A percentile compares a stretch with the other conserved stretches of the same genome.
Evolutionary conservation across 495 filamentous ascomycete species (phyloP).

Genomic region (Lasiosphaeris hirsuta): DNA sequence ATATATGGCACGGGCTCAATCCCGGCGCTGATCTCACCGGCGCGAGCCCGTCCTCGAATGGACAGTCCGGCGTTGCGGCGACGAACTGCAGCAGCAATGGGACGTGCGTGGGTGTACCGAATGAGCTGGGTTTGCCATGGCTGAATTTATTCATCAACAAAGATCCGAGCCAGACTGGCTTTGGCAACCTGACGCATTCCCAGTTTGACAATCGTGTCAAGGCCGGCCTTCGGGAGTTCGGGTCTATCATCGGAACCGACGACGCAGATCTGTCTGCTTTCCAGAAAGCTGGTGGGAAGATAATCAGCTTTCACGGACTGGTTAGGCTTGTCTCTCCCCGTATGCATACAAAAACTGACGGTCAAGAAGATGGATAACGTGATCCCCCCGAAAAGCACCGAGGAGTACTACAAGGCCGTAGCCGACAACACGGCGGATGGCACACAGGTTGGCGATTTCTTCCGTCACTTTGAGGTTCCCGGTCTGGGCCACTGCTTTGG

Average conservation of each 20-base stretch:
- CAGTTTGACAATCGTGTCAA: constrained; percentile 29
- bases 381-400: constrained; percentile 23
- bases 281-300: constrained; percentile 35
- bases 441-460: constrained; percentile 25
- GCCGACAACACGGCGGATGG: neutral
- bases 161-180: constrained; percentile 15
- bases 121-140: constrained; percentile 11
- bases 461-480: constrained; percentile 31
- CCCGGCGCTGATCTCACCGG: constrained; percentile 18
- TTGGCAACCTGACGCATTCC: constrained; percentile 9
- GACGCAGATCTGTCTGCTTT: constrained; percentile 43
- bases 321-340: constrained; percentile 27
- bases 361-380: constrained; percentile 24
- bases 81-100: constrained; percentile 17
- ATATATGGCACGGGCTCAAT: constrained; percentile 22
- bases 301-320: constrained; percentile 45
- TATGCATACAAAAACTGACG: constrained; percentile 14
- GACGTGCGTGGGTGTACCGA: constrained; percentile 12
- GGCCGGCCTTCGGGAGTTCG: constrained; percentile 25
- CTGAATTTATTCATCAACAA: constrained; percentile 18
- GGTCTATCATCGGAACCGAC: constrained; percentile 31
- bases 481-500: constrained; percentile 35
- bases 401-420: constrained; percentile 28
- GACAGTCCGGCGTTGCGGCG: constrained; percentile 14
- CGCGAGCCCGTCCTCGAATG: neutral